phyloP scores from a whole-genome alignment of 768 basidiomycete species.

The Pleurotus tuoliensis region DNA sequence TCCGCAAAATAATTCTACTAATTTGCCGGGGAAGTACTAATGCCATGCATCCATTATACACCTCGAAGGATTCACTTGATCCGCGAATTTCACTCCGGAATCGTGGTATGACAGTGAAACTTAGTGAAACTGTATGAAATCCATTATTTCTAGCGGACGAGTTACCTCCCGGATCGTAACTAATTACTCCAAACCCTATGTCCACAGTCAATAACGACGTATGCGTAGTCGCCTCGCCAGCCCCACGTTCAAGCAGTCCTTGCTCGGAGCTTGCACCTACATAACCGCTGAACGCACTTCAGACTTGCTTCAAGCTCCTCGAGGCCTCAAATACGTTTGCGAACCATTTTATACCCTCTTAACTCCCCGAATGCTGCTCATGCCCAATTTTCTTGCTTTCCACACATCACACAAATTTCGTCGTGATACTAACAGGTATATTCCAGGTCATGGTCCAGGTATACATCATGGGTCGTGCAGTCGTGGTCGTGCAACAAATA shows the following conservation, averaged over 20 bases:
- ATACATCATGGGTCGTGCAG: background rate
- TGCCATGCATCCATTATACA: no score
- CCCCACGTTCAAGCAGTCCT: background rate
- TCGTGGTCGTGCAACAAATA: background rate
- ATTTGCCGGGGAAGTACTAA: no score
- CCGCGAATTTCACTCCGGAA: no score
- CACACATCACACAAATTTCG: background rate
- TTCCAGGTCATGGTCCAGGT: slow-evolving; percentile 4
- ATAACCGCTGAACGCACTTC: background rate
- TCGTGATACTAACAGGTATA: slow-evolving; percentile 1
- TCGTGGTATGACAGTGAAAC: no score
- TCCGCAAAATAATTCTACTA: no score
- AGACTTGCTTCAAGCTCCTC: background rate
- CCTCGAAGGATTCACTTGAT: no score
- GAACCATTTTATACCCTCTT: no score
- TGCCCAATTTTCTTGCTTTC: no score
- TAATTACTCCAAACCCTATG: background rate
- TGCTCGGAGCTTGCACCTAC: background rate
- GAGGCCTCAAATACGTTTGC: no score
- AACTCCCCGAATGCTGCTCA: no score
- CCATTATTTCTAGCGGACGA: no score
- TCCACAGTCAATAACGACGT: background rate
- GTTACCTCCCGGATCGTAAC: background rate
- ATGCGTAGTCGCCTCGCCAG: background rate
- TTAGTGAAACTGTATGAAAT: no score